Evolutionary conservation across 345 rosid species (phyloP).

Genomic region (Firmiana major): DNA sequence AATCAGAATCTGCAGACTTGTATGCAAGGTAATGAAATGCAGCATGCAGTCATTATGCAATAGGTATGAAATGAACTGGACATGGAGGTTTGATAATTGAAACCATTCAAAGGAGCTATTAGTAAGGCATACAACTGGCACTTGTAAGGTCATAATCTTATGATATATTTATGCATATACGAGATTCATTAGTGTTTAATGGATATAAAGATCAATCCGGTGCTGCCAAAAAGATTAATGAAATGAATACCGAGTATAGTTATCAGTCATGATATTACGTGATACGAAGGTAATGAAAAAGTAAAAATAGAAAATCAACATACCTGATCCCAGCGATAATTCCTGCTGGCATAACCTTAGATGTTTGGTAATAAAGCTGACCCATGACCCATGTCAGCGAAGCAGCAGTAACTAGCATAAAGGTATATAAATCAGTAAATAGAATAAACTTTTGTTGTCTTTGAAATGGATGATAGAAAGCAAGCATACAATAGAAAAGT

Average conservation of each 20-base stretch:
- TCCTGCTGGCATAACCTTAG: constrained; percentile 96
- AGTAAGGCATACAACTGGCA: background rate
- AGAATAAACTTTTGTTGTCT: background rate
- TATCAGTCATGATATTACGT: background rate
- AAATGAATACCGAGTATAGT: background rate
- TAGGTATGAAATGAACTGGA: background rate
- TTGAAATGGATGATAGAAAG: background rate
- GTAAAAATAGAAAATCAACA: background rate
- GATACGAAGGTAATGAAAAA: background rate
- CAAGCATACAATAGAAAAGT: background rate
- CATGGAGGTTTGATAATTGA: background rate
- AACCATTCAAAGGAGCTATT: background rate
- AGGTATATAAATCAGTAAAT: constrained; percentile 12
- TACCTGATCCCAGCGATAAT: constrained; percentile 84
- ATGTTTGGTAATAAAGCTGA: constrained; percentile 75
- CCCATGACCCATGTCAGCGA: constrained; percentile 77
- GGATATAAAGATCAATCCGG: background rate
- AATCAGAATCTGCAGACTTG: background rate
- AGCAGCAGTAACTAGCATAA: constrained; percentile 59
- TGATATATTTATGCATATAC: background rate
- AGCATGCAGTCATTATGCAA: background rate
- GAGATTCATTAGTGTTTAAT: background rate
- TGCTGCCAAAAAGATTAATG: background rate
- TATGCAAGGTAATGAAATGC: background rate
- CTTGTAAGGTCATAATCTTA: background rate